A percentile compares a stretch with the other conserved stretches of the same genome.
phyloP scores from a whole-genome alignment of 1,284 basidiomycete species.

The Mycena sp. region DNA sequence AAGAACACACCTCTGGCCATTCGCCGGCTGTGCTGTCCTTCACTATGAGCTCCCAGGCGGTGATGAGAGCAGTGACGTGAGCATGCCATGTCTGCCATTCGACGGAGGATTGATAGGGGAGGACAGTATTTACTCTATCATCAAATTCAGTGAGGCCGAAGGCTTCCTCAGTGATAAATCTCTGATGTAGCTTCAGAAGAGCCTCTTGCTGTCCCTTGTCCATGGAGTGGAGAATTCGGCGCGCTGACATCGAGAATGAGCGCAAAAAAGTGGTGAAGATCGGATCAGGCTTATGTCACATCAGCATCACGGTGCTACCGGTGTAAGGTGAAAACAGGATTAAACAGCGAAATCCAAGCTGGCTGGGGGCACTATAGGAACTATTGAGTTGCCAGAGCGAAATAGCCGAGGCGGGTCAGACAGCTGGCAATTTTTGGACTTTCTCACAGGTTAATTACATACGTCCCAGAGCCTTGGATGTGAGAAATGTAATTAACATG shows the following conservation, averaged over 20 bases:
- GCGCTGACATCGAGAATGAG: not conserved
- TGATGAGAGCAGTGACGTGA: not conserved
- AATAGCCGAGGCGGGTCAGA: not conserved
- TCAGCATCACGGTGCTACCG: not conserved
- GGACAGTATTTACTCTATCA: not conserved
- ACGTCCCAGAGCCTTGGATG: not conserved
- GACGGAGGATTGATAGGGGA: not conserved
- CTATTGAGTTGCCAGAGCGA: not conserved
- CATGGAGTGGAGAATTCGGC: not conserved
- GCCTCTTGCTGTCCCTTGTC: not conserved
- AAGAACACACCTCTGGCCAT: conserved; percentile 9
- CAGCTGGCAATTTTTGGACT: not conserved
- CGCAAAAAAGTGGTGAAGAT: not conserved
- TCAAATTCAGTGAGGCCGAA: not conserved
- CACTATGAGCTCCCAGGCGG: not conserved
- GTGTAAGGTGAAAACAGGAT: too few relatives aligned
- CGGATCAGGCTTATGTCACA: not conserved
- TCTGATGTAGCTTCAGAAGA: not conserved
- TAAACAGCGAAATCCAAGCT: too few relatives aligned
- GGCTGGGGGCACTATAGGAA: not conserved
- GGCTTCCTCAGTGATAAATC: not conserved
- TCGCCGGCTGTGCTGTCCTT: not conserved
- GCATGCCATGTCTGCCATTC: not conserved
- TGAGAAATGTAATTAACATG: conserved; percentile 10
- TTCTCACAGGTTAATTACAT: conserved; percentile 4